Evolutionary conservation across 495 filamentous ascomycete species (phyloP).

Genomic region (Neurospora africana): DNA sequence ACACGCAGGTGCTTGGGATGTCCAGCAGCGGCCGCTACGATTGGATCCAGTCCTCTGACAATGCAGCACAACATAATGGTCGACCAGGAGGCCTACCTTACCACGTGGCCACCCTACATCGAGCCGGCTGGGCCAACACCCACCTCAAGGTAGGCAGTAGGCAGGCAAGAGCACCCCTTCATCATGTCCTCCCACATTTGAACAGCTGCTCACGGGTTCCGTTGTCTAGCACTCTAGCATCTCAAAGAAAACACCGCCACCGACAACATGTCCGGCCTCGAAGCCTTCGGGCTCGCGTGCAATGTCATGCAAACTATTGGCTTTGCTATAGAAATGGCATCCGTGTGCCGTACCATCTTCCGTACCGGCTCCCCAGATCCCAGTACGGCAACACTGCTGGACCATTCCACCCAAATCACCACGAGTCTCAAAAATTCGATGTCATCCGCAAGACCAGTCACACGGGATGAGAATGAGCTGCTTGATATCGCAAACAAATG

Average conservation of each 20-base stretch:
- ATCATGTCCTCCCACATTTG: neutral
- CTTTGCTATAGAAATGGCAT: conserved; percentile 8
- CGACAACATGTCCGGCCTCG: conserved; percentile 13
- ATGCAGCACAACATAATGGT: neutral
- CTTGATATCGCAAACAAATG: neutral
- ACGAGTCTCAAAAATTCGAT: conserved; percentile 3
- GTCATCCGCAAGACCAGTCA: neutral
- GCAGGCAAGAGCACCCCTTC: neutral
- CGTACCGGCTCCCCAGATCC: conserved; percentile 7
- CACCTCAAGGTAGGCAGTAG: neutral
- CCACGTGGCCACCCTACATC: neutral
- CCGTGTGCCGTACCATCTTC: conserved; percentile 2
- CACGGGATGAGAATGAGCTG: conserved; percentile 2
- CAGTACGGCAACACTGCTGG: neutral
- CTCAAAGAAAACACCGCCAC: neutral
- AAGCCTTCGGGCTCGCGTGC: conserved; percentile 21
- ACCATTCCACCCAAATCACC: neutral
- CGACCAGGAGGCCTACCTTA: neutral
- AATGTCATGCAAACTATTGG: conserved; percentile 22
- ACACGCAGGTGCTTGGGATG: neutral
- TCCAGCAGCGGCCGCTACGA: too few species aligned
- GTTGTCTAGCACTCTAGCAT: neutral
- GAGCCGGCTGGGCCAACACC: neutral
- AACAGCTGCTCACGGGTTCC: neutral
- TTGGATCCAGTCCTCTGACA: neutral